Evolutionary conservation across 257 asterid species (phyloP).

Genomic region (Gentiana dahurica): DNA sequence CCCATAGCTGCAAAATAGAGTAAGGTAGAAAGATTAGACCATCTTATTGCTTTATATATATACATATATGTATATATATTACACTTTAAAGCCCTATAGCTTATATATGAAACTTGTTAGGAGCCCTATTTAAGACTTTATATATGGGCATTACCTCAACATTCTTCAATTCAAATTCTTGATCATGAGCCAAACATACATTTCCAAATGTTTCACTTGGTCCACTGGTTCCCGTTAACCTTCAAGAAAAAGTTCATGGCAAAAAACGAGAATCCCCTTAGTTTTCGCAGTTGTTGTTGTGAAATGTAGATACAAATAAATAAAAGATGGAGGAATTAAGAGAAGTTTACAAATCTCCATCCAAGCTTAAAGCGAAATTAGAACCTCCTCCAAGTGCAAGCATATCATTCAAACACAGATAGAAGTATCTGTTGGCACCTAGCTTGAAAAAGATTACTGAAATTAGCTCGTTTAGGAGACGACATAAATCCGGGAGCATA

Average conservation of each 20-base stretch:
- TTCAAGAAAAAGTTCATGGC: constrained; percentile 6
- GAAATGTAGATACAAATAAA: not conserved
- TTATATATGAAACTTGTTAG: not conserved
- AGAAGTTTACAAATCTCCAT: constrained; percentile 71
- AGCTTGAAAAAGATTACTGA: not conserved
- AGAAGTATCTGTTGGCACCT: constrained; percentile 91
- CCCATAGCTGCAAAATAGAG: constrained; percentile 74
- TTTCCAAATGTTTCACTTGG: constrained; percentile 94
- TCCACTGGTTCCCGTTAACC: constrained; percentile 86
- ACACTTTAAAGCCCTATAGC: not conserved
- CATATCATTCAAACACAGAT: constrained; percentile 73
- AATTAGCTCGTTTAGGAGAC: constrained; percentile 1
- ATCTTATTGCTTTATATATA: not conserved
- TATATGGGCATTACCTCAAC: constrained; percentile 53
- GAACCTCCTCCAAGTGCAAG: constrained; percentile 97
- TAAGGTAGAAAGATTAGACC: constrained; percentile 1
- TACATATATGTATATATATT: not conserved
- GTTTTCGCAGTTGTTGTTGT: not conserved
- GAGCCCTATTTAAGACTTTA: not conserved
- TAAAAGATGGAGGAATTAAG: not conserved
- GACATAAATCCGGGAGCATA: too few relatives aligned
- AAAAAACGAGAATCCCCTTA: too few relatives aligned
- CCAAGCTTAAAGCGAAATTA: constrained; percentile 69
- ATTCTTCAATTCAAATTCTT: constrained; percentile 69
- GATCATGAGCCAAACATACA: constrained; percentile 71